Conservation (phyloP, 1,284 basidiomycete species). For the Marasmius oreades region DNA sequence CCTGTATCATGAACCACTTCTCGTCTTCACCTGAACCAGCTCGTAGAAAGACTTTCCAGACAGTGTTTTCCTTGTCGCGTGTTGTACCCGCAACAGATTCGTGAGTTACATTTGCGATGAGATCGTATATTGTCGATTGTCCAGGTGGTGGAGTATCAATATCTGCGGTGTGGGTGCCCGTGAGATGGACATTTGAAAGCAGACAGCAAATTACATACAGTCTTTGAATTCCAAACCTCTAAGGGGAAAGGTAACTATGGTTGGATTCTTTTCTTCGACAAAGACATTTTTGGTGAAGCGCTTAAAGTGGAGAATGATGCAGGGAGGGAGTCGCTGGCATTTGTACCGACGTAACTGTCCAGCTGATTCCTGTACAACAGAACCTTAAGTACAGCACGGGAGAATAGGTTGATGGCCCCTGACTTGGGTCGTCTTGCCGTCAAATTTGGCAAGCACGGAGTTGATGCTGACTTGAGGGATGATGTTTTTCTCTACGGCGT, state of each 20-base stretch:
- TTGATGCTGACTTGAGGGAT: conserved; percentile 96
- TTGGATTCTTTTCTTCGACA: conserved; percentile 98
- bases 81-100: conserved; percentile 94
- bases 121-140: conserved; percentile 80
- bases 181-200: conserved; percentile 14
- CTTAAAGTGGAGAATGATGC: conserved; percentile 94
- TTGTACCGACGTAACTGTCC: conserved; percentile 89
- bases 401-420: conserved; percentile 22
- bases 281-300: conserved; percentile 98
- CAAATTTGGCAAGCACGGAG: conserved; percentile 92
- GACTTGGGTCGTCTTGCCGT: conserved; percentile 86
- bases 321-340: conserved; percentile 84
- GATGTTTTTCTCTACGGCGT: conserved; percentile 94
- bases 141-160: conserved; percentile 64
- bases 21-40: conserved; percentile 79
- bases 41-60: conserved; percentile 93
- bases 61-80: conserved; percentile 80
- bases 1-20: conserved; percentile 97
- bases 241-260: conserved; percentile 96
- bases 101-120: conserved; percentile 93
- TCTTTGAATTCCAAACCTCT: conserved; percentile 88
- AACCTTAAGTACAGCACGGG: conserved; percentile 10
- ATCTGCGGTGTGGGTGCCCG: conserved; percentile 44
- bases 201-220: conserved; percentile 53
- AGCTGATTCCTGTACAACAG: conserved; percentile 63